phyloP scores from a whole-genome alignment of 1,284 basidiomycete genomes.

The Moesziomyces aphidis region DNA sequence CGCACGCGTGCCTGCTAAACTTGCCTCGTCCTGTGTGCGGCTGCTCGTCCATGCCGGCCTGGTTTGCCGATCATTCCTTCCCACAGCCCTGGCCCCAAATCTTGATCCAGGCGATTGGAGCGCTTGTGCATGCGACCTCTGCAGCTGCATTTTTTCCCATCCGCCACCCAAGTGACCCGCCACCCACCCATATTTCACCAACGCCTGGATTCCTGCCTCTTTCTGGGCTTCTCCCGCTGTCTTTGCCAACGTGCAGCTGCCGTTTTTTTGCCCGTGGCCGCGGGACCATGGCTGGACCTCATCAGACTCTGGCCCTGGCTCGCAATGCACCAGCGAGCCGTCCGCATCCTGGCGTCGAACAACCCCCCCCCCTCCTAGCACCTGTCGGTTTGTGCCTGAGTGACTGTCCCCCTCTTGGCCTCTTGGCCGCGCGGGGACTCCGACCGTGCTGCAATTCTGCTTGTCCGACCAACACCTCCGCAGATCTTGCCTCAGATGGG shows the following conservation, averaged over 20 bases:
- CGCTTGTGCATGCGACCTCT: conserved; percentile 2
- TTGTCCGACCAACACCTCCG: conserved; percentile 12
- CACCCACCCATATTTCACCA: conserved; percentile 1
- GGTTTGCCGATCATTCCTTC: conserved; percentile 18
- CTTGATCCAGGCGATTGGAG: conserved; percentile 13
- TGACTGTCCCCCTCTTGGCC: neutral
- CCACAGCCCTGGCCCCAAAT: conserved; percentile 17
- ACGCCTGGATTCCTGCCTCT: neutral
- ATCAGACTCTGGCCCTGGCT: neutral
- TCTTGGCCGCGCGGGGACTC: conserved; percentile 1
- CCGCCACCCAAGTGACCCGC: conserved; percentile 14
- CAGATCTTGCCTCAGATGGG: neutral
- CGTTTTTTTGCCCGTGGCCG: neutral
- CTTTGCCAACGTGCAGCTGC: conserved; percentile 1
- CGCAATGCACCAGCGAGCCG: neutral
- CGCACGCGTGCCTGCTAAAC: neutral
- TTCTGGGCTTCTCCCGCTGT: conserved; percentile 7
- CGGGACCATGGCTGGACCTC: neutral
- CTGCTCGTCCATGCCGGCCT: neutral
- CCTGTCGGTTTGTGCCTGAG: conserved; percentile 24
- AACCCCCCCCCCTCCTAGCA: neutral
- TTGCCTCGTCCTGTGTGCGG: neutral
- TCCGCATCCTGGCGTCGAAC: neutral
- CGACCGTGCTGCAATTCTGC: conserved; percentile 18
- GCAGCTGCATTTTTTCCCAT: conserved; percentile 11